Conservation (phyloP, 2,329 filamentous ascomycete species). For the Fusarium praegraminearum region DNA sequence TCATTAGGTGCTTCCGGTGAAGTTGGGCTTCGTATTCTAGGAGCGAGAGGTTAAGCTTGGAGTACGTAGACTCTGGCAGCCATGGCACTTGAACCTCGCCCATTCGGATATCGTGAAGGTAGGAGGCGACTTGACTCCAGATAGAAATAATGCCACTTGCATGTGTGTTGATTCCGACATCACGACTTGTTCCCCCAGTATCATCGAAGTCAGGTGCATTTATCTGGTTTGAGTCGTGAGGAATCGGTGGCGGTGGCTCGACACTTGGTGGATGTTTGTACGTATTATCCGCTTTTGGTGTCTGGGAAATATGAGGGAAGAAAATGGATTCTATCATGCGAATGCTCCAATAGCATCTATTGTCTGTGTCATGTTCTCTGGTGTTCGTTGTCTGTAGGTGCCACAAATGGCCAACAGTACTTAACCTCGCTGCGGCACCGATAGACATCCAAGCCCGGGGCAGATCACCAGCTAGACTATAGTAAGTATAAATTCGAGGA, state of each 20-base stretch:
- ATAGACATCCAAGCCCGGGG: slow-evolving; percentile 19
- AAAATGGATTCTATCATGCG: slow-evolving; percentile 5
- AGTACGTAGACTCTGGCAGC: slow-evolving; percentile 16
- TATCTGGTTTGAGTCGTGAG: background rate
- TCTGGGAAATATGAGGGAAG: slow-evolving; percentile 1
- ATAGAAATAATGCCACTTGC: background rate
- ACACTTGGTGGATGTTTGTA: background rate
- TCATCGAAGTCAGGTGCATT: slow-evolving; percentile 11
- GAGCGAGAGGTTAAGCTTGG: slow-evolving; percentile 9
- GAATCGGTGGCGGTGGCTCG: slow-evolving; percentile 6
- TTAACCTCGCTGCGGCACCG: background rate
- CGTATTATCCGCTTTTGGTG: background rate
- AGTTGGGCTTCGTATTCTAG: slow-evolving; percentile 24
- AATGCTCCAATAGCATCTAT: slow-evolving; percentile 12
- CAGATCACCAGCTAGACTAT: background rate
- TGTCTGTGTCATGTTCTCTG: background rate
- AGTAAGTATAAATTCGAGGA: background rate
- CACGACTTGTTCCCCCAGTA: background rate
- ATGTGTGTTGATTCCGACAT: slow-evolving; percentile 7
- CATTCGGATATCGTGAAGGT: slow-evolving; percentile 5
- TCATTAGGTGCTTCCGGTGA: slow-evolving; percentile 18
- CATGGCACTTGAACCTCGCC: slow-evolving; percentile 11
- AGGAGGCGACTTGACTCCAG: slow-evolving; percentile 7
- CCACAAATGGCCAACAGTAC: background rate
- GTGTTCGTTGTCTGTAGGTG: fast-evolving